Base-by-base conservation (phyloP, 441 rosid species). In the Hura crepitans region DNA sequence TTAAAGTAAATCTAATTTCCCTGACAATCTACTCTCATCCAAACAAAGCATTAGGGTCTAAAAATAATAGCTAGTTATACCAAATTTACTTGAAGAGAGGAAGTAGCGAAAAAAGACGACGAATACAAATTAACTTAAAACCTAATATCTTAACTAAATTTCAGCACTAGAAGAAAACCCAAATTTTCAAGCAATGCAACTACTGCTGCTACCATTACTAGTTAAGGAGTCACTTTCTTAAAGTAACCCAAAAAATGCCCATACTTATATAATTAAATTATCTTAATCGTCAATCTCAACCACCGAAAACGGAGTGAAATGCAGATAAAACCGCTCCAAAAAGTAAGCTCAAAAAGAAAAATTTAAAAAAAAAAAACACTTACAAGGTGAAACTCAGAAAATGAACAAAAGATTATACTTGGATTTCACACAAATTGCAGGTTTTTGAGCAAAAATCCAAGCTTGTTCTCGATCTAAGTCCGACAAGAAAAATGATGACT, bases 361-460 rank as follows among this genome's bases (percentile, higher is more conserved):
- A n/a, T n/a, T n/a, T n/a, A n/a, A 31, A 22, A 46, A 25, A 46
- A 54, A 54, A 30, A 23, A 23, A 23, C 13, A 50, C 75, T 73
- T 57, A 71, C 78, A 56, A 66, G 42, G 30, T 35, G 11, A 70
- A 59, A 33, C 39, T 69, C 13, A 66, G 53, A 63, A 2, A 51
- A 46, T 39, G 2, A 33, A 10, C 25, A 47, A 33, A 47, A 63
- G 13, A 39, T 39, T 67, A 14, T 47, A 33, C 66, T 65, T 51
- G 77, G 83, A 84, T 76, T 84, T 55, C 45, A 28, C 73, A 51
- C 70, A 62, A 67, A 82, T 78, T 76, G 81, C 77, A 77, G 73
- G 66, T 45, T 59, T 66, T 55, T 60, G 5, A 43, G 56, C 70
- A 46, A 68, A 50, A 62, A 47, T 50, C 69, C 54, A 68, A 60